Conservation (phyloP, 371 early-diverging fungal genomes). For the Massospora cicadina region DNA sequence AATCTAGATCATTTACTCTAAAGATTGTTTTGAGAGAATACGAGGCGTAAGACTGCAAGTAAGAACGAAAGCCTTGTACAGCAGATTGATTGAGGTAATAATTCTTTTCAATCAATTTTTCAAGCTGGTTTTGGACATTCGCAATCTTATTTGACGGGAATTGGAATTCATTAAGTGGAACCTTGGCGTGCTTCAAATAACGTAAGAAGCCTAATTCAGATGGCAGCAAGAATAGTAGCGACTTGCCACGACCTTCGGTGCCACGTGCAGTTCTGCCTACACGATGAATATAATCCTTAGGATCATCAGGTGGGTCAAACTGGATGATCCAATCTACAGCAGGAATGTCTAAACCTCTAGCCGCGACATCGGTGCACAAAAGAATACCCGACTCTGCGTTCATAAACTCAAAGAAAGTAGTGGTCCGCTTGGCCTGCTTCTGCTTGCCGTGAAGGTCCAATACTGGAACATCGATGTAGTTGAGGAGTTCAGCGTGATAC, state of each 20-base stretch:
- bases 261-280: constrained; percentile 94
- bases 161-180: constrained; percentile 94
- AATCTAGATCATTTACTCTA: constrained; percentile 78
- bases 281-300: constrained; percentile 95
- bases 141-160: constrained; percentile 87
- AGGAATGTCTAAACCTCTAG: constrained; percentile 96
- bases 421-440: constrained; percentile 90
- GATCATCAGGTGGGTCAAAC: constrained; percentile 97
- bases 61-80: constrained; percentile 91
- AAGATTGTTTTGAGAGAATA: constrained; percentile 93
- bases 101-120: constrained; percentile 91
- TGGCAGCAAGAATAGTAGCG: constrained; percentile 87
- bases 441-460: constrained; percentile 85
- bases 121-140: constrained; percentile 88
- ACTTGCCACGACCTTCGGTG: constrained; percentile 77
- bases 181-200: constrained; percentile 92
- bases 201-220: constrained; percentile 90
- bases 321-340: constrained; percentile 97
- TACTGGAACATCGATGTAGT: constrained; percentile 94
- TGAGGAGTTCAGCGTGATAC: constrained; percentile 85
- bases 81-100: constrained; percentile 97
- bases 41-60: constrained; percentile 92
- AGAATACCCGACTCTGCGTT: constrained; percentile 80
- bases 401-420: constrained; percentile 89
- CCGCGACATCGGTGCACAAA: constrained; percentile 96